A percentile compares a stretch with the other conserved stretches of the same genome.
phyloP scores from a whole-genome alignment of 345 rosid species.

The Hevea brasiliensis region DNA sequence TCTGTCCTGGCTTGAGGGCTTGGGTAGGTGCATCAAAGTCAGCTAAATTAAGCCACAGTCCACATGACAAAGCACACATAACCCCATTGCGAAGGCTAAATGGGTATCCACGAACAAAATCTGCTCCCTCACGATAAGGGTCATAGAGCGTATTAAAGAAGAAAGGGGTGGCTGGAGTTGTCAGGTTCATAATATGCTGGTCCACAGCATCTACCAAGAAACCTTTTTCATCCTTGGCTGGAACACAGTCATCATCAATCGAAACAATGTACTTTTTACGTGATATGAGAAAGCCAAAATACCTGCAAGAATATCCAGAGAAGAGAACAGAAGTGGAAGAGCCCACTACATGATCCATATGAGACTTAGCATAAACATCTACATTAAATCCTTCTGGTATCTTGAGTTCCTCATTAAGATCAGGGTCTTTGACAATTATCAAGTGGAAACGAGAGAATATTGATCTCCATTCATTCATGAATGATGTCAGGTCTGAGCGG shows the following conservation, averaged over 20 bases:
- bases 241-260: constrained; percentile 82
- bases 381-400: constrained; percentile 81
- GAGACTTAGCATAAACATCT: constrained; percentile 60
- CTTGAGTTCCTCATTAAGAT: constrained; percentile 75
- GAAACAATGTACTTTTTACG: constrained; percentile 79
- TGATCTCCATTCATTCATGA: constrained; percentile 72
- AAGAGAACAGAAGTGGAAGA: constrained; percentile 52
- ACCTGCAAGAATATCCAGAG: constrained; percentile 90
- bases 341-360: constrained; percentile 68
- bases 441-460: constrained; percentile 72
- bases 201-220: constrained; percentile 67
- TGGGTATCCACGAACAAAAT: constrained; percentile 97
- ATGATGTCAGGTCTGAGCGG: constrained; percentile 65
- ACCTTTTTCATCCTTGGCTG: constrained; percentile 71
- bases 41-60: constrained; percentile 91
- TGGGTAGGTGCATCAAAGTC: constrained; percentile 97
- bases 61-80: constrained; percentile 79
- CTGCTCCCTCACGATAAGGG: constrained; percentile 77
- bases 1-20: constrained; percentile 75
- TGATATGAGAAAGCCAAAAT: constrained; percentile 83
- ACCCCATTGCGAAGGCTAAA: constrained; percentile 88
- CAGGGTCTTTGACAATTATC: constrained; percentile 90
- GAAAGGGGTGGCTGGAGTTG: constrained; percentile 87
- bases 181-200: constrained; percentile 74
- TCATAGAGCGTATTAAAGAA: constrained; percentile 95